Conservation (phyloP, 441 rosid genomes). For the Gossypium lobatum region DNA sequence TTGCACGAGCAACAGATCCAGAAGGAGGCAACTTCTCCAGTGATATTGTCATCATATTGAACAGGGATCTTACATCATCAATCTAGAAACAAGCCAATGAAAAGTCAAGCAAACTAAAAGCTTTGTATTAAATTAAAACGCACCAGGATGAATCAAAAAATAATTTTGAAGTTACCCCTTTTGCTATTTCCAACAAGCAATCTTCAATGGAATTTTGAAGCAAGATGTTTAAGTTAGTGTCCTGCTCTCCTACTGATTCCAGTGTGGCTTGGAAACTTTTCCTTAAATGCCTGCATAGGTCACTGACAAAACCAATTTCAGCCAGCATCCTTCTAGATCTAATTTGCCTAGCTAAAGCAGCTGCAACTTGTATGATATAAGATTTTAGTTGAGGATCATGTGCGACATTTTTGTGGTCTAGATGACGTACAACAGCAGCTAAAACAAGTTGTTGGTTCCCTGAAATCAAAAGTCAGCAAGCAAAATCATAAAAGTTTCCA, state of each 20-base stretch:
- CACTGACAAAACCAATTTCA: slow-evolving; percentile 79
- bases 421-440: slow-evolving; percentile 75
- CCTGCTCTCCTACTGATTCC: slow-evolving; percentile 64
- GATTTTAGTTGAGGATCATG: slow-evolving; percentile 81
- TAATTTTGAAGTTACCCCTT: slow-evolving; percentile 50
- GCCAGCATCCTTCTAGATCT: slow-evolving; percentile 57
- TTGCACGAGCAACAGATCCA: slow-evolving; percentile 70
- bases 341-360: slow-evolving; percentile 71
- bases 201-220: slow-evolving; percentile 91
- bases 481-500: not conserved
- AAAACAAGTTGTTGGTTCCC: slow-evolving; percentile 79
- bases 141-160: slow-evolving; percentile 9
- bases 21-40: slow-evolving; percentile 81
- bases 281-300: slow-evolving; percentile 90
- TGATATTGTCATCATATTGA: slow-evolving; percentile 75
- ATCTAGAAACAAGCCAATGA: slow-evolving; percentile 33
- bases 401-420: slow-evolving; percentile 81
- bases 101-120: slow-evolving; percentile 17
- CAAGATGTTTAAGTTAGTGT: slow-evolving; percentile 39
- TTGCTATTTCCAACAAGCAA: slow-evolving; percentile 86
- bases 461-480: slow-evolving; percentile 31
- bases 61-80: slow-evolving; percentile 56
- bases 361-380: slow-evolving; percentile 61
- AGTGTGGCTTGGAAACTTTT: slow-evolving; percentile 81
- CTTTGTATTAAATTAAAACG: slow-evolving; percentile 6